Conservation (phyloP, 108 stramenopile species). For the Nitzschia sp. region DNA sequence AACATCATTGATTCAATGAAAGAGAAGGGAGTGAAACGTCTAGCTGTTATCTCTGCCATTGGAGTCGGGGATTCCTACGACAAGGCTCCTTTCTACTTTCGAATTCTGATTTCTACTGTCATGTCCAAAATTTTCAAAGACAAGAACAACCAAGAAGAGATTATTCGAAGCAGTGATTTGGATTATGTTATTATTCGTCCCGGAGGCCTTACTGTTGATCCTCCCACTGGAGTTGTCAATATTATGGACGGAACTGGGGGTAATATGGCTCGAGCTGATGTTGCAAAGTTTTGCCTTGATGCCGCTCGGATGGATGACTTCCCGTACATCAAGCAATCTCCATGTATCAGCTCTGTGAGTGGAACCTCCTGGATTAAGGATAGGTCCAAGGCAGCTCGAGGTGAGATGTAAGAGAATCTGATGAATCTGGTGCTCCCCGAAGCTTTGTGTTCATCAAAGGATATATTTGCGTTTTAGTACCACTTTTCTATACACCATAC, state of each 20-base stretch:
- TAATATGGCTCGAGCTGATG: slow-evolving; percentile 92
- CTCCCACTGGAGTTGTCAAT: slow-evolving; percentile 96
- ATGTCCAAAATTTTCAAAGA: slow-evolving; percentile 96
- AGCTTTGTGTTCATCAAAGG: too few relatives aligned
- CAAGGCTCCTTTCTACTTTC: slow-evolving; percentile 94
- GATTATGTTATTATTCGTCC: slow-evolving; percentile 96
- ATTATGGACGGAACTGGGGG: slow-evolving; percentile 97
- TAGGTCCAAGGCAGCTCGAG: slow-evolving; percentile 77
- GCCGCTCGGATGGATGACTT: slow-evolving; percentile 86
- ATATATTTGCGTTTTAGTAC: too few relatives aligned
- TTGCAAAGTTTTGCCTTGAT: slow-evolving; percentile 94
- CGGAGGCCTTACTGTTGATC: slow-evolving; percentile 95
- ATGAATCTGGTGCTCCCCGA: too few relatives aligned
- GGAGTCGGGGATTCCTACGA: slow-evolving; percentile 93
- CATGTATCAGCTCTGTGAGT: slow-evolving; percentile 93
- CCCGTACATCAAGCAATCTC: slow-evolving; percentile 88
- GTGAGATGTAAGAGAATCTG: slow-evolving; percentile 33
- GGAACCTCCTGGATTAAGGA: slow-evolving; percentile 95
- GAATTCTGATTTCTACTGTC: slow-evolving; percentile 94
- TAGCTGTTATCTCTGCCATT: slow-evolving; percentile 93
- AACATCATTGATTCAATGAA: slow-evolving; percentile 92
- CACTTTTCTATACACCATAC: too few relatives aligned
- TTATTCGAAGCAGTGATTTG: slow-evolving; percentile 73
- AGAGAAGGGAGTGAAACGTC: slow-evolving; percentile 81
- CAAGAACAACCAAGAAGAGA: slow-evolving; percentile 96